phyloP scores from a whole-genome alignment of 495 filamentous ascomycete species.

The Elasticomyces elasticus region DNA sequence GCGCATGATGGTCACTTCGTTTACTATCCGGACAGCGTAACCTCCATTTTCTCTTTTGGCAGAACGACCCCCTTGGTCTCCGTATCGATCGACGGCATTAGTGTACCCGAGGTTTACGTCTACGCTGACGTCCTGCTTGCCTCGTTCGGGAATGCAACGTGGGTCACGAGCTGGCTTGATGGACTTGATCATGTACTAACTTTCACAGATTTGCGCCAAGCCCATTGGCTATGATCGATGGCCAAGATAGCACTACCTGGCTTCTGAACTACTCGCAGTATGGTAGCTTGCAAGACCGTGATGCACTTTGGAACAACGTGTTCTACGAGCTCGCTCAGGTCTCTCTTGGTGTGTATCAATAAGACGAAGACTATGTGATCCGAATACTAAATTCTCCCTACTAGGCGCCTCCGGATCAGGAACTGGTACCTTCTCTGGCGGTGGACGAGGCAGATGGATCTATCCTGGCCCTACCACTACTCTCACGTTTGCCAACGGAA shows the following conservation, averaged over 20 bases:
- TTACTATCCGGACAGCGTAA: constrained; percentile 27
- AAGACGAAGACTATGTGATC: no score
- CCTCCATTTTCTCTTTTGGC: constrained; percentile 25
- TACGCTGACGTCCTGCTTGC: constrained; percentile 26
- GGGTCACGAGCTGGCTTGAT: no score
- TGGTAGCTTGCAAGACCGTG: constrained; percentile 18
- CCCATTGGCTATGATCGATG: constrained; percentile 27
- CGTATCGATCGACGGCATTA: constrained; percentile 27
- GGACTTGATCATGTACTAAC: no score
- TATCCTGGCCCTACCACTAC: constrained; percentile 21
- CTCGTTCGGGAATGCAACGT: constrained; percentile 27
- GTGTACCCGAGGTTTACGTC: constrained; percentile 26
- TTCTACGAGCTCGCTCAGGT: constrained; percentile 19
- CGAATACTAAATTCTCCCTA: no score
- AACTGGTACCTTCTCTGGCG: constrained; percentile 27
- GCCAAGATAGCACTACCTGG: constrained; percentile 23
- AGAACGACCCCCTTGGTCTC: constrained; percentile 26
- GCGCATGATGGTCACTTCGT: constrained; percentile 31
- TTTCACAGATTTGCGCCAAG: constrained; percentile 27
- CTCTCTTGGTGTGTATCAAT: constrained; percentile 18
- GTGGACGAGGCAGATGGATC: constrained; percentile 17
- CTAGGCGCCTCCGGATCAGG: constrained; percentile 22
- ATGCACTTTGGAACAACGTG: constrained; percentile 23
- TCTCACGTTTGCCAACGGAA: constrained; percentile 29
- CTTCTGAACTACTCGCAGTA: constrained; percentile 14